Conservation (phyloP, 768 basidiomycete genomes). For the Podaxis mareebaensis region DNA sequence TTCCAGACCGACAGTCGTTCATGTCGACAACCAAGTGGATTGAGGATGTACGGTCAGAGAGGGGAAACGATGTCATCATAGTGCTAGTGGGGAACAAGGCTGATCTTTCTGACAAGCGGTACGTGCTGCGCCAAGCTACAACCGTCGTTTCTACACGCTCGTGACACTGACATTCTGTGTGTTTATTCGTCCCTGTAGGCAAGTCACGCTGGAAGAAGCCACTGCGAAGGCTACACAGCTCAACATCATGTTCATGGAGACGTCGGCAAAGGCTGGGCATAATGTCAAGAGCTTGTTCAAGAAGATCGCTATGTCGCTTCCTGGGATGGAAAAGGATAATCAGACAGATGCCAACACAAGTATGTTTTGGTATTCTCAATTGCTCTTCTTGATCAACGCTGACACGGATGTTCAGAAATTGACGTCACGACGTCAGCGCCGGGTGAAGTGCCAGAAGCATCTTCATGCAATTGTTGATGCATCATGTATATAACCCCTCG, state of each 20-base stretch:
- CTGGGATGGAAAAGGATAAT: constrained; percentile 88
- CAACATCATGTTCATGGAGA: constrained; percentile 99
- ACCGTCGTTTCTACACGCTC: background rate
- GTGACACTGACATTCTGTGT: background rate
- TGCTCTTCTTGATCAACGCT: background rate
- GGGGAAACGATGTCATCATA: constrained; percentile 97
- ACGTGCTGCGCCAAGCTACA: constrained; percentile 27
- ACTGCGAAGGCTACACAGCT: constrained; percentile 88
- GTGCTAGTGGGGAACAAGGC: constrained; percentile 99
- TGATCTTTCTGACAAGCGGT: constrained; percentile 98
- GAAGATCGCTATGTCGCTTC: constrained; percentile 98
- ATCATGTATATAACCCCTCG: constrained; percentile 12
- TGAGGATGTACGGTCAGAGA: constrained; percentile 96
- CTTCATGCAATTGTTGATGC: constrained; percentile 77
- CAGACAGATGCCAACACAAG: constrained; percentile 61
- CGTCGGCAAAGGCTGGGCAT: constrained; percentile 98
- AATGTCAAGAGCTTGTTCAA: constrained; percentile 99
- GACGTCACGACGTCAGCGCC: constrained; percentile 78
- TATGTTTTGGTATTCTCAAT: constrained; percentile 28
- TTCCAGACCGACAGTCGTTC: constrained; percentile 92
- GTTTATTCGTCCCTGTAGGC: constrained; percentile 48
- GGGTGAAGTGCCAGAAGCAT: constrained; percentile 81
- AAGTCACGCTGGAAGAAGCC: constrained; percentile 98
- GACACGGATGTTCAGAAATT: constrained; percentile 61
- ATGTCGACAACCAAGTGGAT: constrained; percentile 99